These are phyloP conservation scores for Ogataea trehalophila DNA, from an alignment of 805 yeast genomes.

Conservation along the genomic window DNA sequence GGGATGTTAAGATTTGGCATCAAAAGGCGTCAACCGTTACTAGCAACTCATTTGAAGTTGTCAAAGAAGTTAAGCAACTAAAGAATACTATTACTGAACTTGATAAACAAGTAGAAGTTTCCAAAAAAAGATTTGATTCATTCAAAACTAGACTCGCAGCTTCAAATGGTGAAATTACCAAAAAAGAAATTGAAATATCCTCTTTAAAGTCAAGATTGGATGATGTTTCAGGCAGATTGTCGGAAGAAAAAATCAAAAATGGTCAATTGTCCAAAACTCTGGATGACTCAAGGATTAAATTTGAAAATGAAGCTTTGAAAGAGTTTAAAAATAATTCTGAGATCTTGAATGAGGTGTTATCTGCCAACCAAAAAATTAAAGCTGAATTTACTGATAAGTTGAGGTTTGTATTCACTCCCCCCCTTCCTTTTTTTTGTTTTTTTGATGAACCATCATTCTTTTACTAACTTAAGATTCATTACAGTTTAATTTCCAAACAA, in stretches of 20 bases:
- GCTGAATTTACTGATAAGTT: not conserved
- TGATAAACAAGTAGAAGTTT: conserved; percentile 6
- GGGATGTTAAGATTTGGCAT: conserved; percentile 6
- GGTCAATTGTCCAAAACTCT: conserved; percentile 22
- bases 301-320: conserved; percentile 8
- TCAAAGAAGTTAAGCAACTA: conserved; percentile 8
- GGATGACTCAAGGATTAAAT: conserved; percentile 6
- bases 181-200: conserved; percentile 24
- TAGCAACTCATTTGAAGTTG: conserved; percentile 1
- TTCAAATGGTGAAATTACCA: conserved; percentile 6
- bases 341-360: not conserved
- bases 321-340: conserved; percentile 6
- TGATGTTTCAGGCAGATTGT: conserved; percentile 40
- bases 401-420: conserved; percentile 3
- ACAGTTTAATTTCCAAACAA: too few species aligned
- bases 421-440: not conserved
- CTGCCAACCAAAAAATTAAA: not conserved
- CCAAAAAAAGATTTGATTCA: conserved; percentile 11
- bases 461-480: not conserved
- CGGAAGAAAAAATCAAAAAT: conserved; percentile 41
- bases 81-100: conserved; percentile 3
- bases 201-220: conserved; percentile 34
- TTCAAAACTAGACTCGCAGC: conserved; percentile 12
- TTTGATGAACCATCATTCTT: not conserved
- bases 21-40: conserved; percentile 1